Evolutionary conservation across 768 basidiomycete genomes (phyloP).

Genomic region (Tephrocybe rancida): DNA sequence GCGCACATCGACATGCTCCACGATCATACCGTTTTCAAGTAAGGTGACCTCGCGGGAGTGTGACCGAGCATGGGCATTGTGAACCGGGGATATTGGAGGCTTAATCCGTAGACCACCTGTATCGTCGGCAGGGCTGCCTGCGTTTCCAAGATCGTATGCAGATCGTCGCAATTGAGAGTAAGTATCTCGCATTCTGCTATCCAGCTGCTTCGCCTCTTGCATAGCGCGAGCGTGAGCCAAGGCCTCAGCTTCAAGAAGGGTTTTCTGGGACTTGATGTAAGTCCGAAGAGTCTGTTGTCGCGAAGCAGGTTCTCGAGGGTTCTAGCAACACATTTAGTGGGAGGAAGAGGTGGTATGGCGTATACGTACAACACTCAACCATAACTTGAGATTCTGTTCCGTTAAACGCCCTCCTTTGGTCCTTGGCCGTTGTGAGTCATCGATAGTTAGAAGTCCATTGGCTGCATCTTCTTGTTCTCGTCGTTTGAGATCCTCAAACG

Average conservation of each 20-base stretch:
- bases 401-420: slow-evolving; percentile 71
- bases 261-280: slow-evolving; percentile 83
- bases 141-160: slow-evolving; percentile 65
- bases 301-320: slow-evolving; percentile 86
- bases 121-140: slow-evolving; percentile 54
- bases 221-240: slow-evolving; percentile 76
- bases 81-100: slow-evolving; percentile 50
- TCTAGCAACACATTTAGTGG: slow-evolving; percentile 49
- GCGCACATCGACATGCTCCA: slow-evolving; percentile 84
- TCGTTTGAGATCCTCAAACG: slow-evolving; percentile 74
- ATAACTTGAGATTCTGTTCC: slow-evolving; percentile 79
- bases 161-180: slow-evolving; percentile 82
- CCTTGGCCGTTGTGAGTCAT: slow-evolving; percentile 59
- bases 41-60: slow-evolving; percentile 77
- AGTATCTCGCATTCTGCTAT: slow-evolving; percentile 77
- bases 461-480: slow-evolving; percentile 73
- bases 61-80: slow-evolving; percentile 44
- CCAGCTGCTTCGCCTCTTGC: slow-evolving; percentile 76
- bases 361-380: slow-evolving; percentile 70
- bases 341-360: slow-evolving; percentile 1
- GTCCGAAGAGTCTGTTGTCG: slow-evolving; percentile 79
- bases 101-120: slow-evolving; percentile 71
- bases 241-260: slow-evolving; percentile 81
- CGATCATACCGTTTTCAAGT: slow-evolving; percentile 87
- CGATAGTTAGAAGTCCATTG: slow-evolving; percentile 45